Conservation (phyloP, 805 yeast genomes). For the Ascoidea asiatica region DNA sequence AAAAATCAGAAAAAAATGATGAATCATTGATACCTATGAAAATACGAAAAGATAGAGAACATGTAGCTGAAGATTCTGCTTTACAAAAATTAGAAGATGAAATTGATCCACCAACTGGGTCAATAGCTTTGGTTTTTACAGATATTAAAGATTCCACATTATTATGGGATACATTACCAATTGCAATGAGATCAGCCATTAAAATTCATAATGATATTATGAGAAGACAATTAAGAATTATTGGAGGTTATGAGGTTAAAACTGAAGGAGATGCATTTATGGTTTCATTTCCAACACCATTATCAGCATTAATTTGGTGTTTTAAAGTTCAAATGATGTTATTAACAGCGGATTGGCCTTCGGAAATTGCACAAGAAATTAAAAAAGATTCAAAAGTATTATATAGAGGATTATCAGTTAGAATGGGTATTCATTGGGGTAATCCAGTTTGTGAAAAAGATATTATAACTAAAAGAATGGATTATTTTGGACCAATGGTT, state of each 20-base stretch:
- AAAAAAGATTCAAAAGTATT: slow-evolving; percentile 46
- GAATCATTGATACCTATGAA: slow-evolving; percentile 24
- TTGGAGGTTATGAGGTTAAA: slow-evolving; percentile 96
- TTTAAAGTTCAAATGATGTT: slow-evolving; percentile 80
- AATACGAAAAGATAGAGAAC: slow-evolving; percentile 38
- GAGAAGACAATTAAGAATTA: slow-evolving; percentile 84
- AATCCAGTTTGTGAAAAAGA: slow-evolving; percentile 92
- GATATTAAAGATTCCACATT: slow-evolving; percentile 92
- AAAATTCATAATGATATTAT: slow-evolving; percentile 86
- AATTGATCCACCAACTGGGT: slow-evolving; percentile 90
- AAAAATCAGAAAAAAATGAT: slow-evolving; percentile 18
- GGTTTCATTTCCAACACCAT: slow-evolving; percentile 91
- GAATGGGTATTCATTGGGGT: slow-evolving; percentile 99
- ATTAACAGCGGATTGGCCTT: slow-evolving; percentile 88
- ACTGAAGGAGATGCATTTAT: slow-evolving; percentile 99
- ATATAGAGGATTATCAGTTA: slow-evolving; percentile 81
- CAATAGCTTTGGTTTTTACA: slow-evolving; percentile 90
- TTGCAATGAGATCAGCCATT: slow-evolving; percentile 93
- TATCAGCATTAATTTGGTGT: slow-evolving; percentile 89
- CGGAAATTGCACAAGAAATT: slow-evolving; percentile 68
- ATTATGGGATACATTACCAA: slow-evolving; percentile 86
- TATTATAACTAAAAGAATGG: slow-evolving; percentile 94
- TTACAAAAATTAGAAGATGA: slow-evolving; percentile 79
- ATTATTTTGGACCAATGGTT: slow-evolving; percentile 97
- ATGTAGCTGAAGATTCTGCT: slow-evolving; percentile 48